Percentiles rank a stretch among this genome's conserved stretches.
These are phyloP conservation scores for Penicillium soppii DNA, from an alignment of 495 filamentous ascomycete genomes.

Conservation along the genomic window DNA sequence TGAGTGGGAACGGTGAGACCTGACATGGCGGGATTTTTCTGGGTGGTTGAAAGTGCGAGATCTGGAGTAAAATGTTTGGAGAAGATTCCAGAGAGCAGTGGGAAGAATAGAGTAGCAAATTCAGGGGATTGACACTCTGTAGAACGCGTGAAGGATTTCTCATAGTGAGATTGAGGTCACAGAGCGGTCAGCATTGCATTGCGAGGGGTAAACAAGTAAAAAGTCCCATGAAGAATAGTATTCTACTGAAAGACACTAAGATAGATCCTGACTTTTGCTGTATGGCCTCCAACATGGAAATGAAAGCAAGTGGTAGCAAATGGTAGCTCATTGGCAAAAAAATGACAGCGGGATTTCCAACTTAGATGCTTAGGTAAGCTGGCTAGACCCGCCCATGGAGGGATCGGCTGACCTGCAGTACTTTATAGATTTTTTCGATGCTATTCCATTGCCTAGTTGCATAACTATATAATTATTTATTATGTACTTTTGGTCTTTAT, in stretches of 20 bases:
- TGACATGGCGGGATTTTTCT: neutral
- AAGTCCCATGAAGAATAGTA: slow-evolving; percentile 2
- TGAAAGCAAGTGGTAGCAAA: too few relatives aligned
- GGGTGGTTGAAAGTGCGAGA: neutral
- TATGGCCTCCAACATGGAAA: neutral
- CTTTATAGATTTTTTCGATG: too few relatives aligned
- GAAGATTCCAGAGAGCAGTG: neutral
- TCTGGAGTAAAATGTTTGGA: too few relatives aligned
- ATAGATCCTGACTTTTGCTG: slow-evolving; percentile 4
- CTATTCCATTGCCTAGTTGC: too few relatives aligned
- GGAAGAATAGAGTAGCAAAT: neutral
- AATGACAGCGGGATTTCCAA: neutral
- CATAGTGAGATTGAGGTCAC: slow-evolving; percentile 6
- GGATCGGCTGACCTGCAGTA: neutral
- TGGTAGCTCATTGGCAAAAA: too few relatives aligned
- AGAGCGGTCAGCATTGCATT: slow-evolving; percentile 4
- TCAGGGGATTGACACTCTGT: neutral
- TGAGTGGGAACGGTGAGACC: neutral
- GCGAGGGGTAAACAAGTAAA: neutral
- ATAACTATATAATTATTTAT: too few relatives aligned
- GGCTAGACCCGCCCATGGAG: neutral
- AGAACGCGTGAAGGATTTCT: slow-evolving; percentile 2
- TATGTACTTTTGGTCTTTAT: too few relatives aligned
- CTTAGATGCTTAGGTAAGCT: neutral
- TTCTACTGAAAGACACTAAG: neutral